phyloP scores from a whole-genome alignment of 331 rosid genomes.

The Malus hybrid region DNA sequence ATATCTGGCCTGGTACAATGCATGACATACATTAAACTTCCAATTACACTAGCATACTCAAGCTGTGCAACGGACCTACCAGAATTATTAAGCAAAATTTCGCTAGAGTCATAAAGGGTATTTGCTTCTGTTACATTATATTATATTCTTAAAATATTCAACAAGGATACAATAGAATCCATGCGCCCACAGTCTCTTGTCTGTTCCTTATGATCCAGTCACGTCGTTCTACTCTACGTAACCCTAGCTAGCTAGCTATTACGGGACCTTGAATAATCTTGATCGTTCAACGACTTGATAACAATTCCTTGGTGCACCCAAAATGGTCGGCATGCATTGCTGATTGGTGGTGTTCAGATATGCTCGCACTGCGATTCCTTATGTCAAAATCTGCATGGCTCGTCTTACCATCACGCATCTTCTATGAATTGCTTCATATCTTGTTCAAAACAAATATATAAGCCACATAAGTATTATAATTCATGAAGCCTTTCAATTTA shows the following conservation, averaged over 20 bases:
- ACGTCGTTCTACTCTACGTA: neutral
- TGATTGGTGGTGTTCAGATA: conserved; percentile 2
- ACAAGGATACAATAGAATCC: neutral
- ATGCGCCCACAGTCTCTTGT: conserved; percentile 10
- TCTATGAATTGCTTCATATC: neutral
- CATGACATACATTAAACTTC: no score
- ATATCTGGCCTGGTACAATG: no score
- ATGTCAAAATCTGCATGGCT: neutral
- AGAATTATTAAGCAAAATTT: no score
- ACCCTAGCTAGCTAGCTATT: neutral
- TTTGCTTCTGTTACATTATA: no score
- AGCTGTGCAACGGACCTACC: no score
- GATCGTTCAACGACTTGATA: neutral
- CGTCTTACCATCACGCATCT: neutral
- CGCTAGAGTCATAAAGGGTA: no score
- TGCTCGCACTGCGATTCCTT: neutral
- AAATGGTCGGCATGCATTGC: neutral
- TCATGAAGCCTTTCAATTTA: neutral
- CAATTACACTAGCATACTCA: no score
- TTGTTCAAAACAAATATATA: conserved; percentile 7
- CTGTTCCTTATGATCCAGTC: conserved; percentile 1
- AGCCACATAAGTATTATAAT: conserved; percentile 15
- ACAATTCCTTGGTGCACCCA: conserved; percentile 1
- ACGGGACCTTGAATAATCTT: neutral
- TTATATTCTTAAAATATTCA: no score